Evolutionary conservation across 2,329 filamentous ascomycete species (phyloP).

Genomic region (Fusarium odoratissimum): DNA sequence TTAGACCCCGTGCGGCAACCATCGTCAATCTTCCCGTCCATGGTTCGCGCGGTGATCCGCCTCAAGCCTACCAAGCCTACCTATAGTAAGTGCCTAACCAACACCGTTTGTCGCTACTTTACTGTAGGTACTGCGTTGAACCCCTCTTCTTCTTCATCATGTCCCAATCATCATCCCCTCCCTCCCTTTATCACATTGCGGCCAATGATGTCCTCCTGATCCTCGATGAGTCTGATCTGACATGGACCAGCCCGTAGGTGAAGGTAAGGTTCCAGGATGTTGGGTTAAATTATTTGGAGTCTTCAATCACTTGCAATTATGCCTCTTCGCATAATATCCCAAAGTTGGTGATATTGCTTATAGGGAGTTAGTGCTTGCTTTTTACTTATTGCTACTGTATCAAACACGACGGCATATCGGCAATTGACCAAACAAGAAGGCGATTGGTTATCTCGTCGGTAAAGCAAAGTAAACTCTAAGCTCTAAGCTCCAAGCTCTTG

Average conservation of each 20-base stretch:
- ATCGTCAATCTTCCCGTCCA: constrained; percentile 14
- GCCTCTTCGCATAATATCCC: background rate
- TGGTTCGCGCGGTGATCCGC: constrained; percentile 18
- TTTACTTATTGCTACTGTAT: constrained; percentile 5
- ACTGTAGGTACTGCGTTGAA: background rate
- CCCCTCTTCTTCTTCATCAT: constrained; percentile 22
- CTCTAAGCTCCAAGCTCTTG: background rate
- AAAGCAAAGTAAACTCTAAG: background rate
- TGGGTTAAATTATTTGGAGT: constrained; percentile 9
- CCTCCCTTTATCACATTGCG: constrained; percentile 4
- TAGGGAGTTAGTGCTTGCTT: background rate
- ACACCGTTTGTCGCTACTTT: background rate
- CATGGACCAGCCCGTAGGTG: constrained; percentile 42
- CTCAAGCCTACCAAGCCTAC: constrained; percentile 4
- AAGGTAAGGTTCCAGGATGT: constrained; percentile 35
- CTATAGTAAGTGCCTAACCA: background rate
- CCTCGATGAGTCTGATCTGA: constrained; percentile 32
- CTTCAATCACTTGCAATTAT: background rate
- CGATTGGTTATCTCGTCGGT: background rate
- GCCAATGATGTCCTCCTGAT: constrained; percentile 19
- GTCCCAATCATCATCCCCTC: constrained; percentile 6
- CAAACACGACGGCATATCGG: background rate
- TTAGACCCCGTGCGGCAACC: constrained; percentile 11
- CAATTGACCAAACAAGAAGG: background rate
- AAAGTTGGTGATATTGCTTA: background rate